A percentile compares a stretch with the other conserved stretches of the same genome.
Evolutionary conservation across 169 alveolate genomes (phyloP).

Genomic region (Prorocentrum cordatum): DNA sequence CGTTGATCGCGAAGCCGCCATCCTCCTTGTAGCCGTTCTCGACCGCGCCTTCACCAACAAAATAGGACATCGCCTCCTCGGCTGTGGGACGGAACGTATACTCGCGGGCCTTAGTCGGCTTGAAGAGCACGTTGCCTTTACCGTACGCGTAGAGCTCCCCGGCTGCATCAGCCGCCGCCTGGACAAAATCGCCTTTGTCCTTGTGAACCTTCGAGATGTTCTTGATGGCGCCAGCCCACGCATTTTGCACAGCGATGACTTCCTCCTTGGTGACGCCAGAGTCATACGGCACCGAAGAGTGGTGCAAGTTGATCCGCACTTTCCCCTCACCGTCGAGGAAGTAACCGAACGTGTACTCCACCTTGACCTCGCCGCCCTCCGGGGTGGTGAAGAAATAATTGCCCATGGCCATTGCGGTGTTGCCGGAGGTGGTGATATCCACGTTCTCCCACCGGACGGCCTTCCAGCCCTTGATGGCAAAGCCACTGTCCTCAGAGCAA

Average conservation of each 20-base stretch:
- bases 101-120: conserved; percentile 17
- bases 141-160: conserved; percentile 52
- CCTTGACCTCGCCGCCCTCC: conserved; percentile 4
- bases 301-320: conserved; percentile 47
- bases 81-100: conserved; percentile 29
- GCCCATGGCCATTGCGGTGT: conserved; percentile 46
- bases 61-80: conserved; percentile 28
- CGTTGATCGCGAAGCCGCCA: conserved; percentile 40
- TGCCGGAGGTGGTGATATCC: neutral
- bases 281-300: conserved; percentile 9
- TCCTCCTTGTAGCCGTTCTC: conserved; percentile 6
- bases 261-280: neutral
- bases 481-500: neutral
- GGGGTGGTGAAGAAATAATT: conserved; percentile 10
- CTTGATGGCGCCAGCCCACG: conserved; percentile 6
- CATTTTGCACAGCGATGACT: neutral
- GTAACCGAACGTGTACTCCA: conserved; percentile 44
- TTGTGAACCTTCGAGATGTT: neutral
- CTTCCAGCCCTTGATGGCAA: too few species aligned
- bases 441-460: conserved; percentile 27
- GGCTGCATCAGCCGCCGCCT: neutral
- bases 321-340: too few species aligned
- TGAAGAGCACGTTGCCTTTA: conserved; percentile 12
- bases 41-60: conserved; percentile 6
- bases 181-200: conserved; percentile 9